Percentiles rank a stretch among this genome's conserved stretches.
Conservation (phyloP, 441 rosid species). For the Syzygium malaccense region DNA sequence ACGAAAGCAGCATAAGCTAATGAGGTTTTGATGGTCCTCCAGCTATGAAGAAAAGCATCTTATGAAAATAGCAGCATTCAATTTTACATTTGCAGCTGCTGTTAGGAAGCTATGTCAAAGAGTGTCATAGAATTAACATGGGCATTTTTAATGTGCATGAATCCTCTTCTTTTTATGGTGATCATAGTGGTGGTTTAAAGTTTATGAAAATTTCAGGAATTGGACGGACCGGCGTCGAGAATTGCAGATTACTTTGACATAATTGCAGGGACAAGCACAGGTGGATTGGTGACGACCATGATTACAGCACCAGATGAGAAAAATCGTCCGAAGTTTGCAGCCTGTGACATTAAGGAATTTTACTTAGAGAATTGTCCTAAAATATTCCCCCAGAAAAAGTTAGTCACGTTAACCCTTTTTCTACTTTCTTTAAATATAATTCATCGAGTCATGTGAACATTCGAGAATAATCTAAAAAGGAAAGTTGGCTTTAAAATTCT, state of each 20-base stretch:
- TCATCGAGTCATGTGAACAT: neutral
- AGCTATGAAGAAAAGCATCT: neutral
- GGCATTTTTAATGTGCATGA: neutral
- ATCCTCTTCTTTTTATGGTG: neutral
- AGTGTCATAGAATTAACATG: neutral
- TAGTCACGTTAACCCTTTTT: neutral
- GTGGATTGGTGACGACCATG: slow-evolving; percentile 20
- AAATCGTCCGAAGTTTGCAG: slow-evolving; percentile 1
- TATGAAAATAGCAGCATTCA: neutral
- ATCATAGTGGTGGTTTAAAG: neutral
- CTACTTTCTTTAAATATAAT: neutral
- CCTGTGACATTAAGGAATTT: slow-evolving; percentile 5
- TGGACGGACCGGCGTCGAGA: slow-evolving; percentile 21
- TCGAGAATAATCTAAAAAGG: neutral
- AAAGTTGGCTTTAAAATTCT: neutral
- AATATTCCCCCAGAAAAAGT: slow-evolving; percentile 5
- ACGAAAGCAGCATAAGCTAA: neutral
- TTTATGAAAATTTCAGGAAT: neutral
- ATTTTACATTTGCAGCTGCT: neutral
- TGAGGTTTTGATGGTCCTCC: neutral
- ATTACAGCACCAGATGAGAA: slow-evolving; percentile 15
- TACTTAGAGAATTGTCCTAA: slow-evolving; percentile 3
- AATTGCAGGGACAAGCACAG: slow-evolving; percentile 24
- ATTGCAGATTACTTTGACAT: slow-evolving; percentile 21
- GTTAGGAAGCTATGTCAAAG: neutral